Evolutionary conservation across 352 stramenopile species (phyloP).

Genomic region (Phytophthora citrophthora): DNA sequence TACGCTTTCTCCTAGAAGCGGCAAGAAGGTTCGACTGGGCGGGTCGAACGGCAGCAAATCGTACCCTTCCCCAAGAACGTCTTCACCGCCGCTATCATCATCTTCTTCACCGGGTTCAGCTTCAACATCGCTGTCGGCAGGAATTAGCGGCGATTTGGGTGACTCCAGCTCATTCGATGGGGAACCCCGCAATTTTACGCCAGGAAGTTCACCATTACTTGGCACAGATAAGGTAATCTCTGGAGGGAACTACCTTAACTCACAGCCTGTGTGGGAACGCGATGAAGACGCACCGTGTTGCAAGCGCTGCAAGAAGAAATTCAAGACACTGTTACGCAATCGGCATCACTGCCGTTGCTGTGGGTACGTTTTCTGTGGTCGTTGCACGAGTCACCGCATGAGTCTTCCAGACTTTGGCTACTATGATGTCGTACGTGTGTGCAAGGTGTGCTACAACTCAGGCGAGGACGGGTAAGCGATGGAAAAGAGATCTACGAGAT

Average conservation of each 20-base stretch:
- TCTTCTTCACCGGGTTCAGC: slow-evolving; percentile 39
- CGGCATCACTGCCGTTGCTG: slow-evolving; percentile 87
- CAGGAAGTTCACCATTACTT: slow-evolving; percentile 67
- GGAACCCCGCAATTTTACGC: slow-evolving; percentile 51
- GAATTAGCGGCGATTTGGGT: slow-evolving; percentile 23
- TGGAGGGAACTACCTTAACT: slow-evolving; percentile 64
- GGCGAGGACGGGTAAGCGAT: slow-evolving; percentile 58
- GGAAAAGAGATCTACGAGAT: slow-evolving; percentile 4
- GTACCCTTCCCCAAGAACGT: slow-evolving; percentile 41
- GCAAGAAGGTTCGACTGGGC: slow-evolving; percentile 30
- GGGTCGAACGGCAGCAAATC: slow-evolving; percentile 21
- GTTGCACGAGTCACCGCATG: slow-evolving; percentile 86
- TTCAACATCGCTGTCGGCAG: slow-evolving; percentile 35
- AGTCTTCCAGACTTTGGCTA: slow-evolving; percentile 88
- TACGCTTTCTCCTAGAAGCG: slow-evolving; percentile 44
- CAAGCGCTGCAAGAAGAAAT: slow-evolving; percentile 91
- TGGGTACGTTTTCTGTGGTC: slow-evolving; percentile 85
- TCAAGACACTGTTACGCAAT: slow-evolving; percentile 84
- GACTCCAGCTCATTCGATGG: slow-evolving; percentile 31
- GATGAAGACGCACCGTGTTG: slow-evolving; percentile 84
- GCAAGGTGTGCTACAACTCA: slow-evolving; percentile 81
- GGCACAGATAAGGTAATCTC: slow-evolving; percentile 76
- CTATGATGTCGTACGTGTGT: slow-evolving; percentile 87
- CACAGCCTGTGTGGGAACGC: slow-evolving; percentile 85
- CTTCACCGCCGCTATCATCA: slow-evolving; percentile 40